These are phyloP conservation scores for Heracleum sosnowskyi DNA, from an alignment of 129 eudicot genomes.

Conservation along the genomic window DNA sequence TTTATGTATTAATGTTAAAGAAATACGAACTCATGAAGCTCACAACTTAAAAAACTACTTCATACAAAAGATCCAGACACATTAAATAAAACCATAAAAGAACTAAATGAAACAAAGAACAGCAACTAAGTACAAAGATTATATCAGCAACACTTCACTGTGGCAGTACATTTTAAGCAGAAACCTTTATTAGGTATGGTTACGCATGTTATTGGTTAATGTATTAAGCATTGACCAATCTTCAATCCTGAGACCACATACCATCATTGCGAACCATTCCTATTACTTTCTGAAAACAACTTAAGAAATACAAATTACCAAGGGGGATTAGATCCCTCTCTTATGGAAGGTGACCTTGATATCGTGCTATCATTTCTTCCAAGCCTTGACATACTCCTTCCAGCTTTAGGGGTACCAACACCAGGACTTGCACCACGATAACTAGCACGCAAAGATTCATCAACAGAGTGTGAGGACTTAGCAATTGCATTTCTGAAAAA, in stretches of 20 bases:
- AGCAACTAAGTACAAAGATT: background rate
- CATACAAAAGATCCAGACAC: background rate
- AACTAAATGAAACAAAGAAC: background rate
- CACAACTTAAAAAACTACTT: background rate
- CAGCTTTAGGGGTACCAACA: slow-evolving; percentile 55
- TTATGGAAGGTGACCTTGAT: slow-evolving; percentile 77
- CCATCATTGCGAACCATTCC: background rate
- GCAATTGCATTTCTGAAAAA: slow-evolving; percentile 82
- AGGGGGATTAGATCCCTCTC: slow-evolving; percentile 80
- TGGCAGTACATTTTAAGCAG: slow-evolving; percentile 12
- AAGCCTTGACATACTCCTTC: slow-evolving; percentile 70
- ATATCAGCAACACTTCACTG: background rate
- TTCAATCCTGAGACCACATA: background rate
- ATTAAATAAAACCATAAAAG: background rate
- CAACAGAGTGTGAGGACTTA: slow-evolving; percentile 65
- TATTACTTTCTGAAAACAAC: background rate
- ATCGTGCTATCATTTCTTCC: slow-evolving; percentile 51
- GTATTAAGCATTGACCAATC: background rate
- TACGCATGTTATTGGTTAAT: background rate
- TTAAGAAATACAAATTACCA: slow-evolving; percentile 37
- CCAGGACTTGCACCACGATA: slow-evolving; percentile 92
- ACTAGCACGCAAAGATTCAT: slow-evolving; percentile 92
- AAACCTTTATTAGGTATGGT: background rate
- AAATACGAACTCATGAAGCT: background rate
- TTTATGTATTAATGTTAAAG: background rate